Evolutionary conservation across 2,329 filamentous ascomycete genomes (phyloP), one percentile per base, ranked within the genome.

Genomic region (Trichoderma brevicompactum): DNA sequence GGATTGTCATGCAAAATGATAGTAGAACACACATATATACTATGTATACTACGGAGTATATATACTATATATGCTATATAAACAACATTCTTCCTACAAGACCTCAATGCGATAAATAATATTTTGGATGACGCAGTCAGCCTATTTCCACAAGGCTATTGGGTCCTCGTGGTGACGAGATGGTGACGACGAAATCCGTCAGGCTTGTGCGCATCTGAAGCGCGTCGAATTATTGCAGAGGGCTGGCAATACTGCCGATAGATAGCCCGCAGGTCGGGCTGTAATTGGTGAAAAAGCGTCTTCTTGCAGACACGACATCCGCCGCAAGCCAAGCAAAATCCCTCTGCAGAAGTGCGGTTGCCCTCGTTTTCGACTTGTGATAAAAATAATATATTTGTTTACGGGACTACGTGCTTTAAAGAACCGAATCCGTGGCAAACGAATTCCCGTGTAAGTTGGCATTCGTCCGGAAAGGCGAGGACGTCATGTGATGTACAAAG

Each of bases 401-500:
- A 55, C 19, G 38, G n/a, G 38, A 32, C 23, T 28, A 28, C 23
- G 23, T 28, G 23, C 23, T 28, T 28, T 28, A 5, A 28, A 28
- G 23, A 28, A 28, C 23, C 23, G 23, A 59, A 48, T 40, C 15
- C 17, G 19, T 28, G 23, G 40, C 23, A 56, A 56, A 17, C 40
- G 43, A 59, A 23, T 13, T 32, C 59, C 59, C 59, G 48, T 62
- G 28, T 53, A 53, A 62, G 59, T 53, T 19, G 59, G 28, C 28
- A n/a, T 53, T 53, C 48, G 43, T 12, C 60, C 38, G 49, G 38
- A 63, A 46, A 38, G 40, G 28, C 28, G 23, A 38, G 23, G 62
- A 34, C 44, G 53, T 50, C 62, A 65, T 65, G 62, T 65, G 62
- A 65, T 58, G 44, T 34, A 2, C n/a, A 8, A 38, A 38, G 53